Conservation (phyloP, 192 early-diverging fungal species). For the Podila minutissima region DNA sequence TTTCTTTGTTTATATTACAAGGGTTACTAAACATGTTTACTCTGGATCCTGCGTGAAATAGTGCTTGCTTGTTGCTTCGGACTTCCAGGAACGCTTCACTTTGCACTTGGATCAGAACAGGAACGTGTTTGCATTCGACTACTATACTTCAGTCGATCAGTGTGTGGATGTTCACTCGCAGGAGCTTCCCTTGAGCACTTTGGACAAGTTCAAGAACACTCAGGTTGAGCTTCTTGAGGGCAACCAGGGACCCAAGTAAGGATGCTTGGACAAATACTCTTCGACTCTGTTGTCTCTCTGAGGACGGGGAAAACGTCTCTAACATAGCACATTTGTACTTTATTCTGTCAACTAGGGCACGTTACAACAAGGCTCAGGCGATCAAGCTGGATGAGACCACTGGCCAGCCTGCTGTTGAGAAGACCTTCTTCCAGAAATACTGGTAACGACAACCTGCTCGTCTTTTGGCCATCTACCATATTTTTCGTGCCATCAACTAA, state of each 20-base stretch:
- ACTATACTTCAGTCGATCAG: conserved; percentile 19
- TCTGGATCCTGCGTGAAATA: not conserved
- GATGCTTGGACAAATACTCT: not conserved
- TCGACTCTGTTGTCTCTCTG: no score
- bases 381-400: conserved; percentile 44
- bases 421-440: conserved; percentile 52
- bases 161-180: conserved; percentile 14
- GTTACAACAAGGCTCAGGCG: conserved; percentile 28
- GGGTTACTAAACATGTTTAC: not conserved
- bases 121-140: conserved; percentile 42
- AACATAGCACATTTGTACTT: no score
- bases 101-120: conserved; percentile 38
- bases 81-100: conserved; percentile 33
- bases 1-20: not conserved
- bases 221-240: conserved; percentile 10
- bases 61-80: conserved; percentile 40
- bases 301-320: no score
- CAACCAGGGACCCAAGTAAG: conserved; percentile 24
- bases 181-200: conserved; percentile 18
- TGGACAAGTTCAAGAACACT: conserved; percentile 41
- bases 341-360: conserved; percentile 9
- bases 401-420: conserved; percentile 39
- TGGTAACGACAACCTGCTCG: conserved; percentile 13
- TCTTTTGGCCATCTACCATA: not conserved
- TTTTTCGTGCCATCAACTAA: not conserved